Evolutionary conservation across 805 yeast genomes (phyloP).

Genomic region (Brettanomyces sp.): DNA sequence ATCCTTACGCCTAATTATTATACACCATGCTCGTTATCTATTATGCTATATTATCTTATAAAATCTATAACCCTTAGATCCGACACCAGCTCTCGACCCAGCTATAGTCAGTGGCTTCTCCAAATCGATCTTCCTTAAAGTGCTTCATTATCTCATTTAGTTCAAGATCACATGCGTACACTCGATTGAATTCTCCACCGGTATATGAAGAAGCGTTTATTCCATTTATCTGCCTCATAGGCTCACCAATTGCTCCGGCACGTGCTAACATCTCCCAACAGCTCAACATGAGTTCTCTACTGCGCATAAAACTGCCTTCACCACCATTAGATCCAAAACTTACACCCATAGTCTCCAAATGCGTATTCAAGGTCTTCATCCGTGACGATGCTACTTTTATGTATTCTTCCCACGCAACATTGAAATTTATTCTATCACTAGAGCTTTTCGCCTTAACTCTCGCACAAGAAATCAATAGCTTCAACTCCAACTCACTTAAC

Average conservation of each 20-base stretch:
- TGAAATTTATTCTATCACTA: conserved; percentile 59
- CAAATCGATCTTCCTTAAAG: conserved; percentile 4
- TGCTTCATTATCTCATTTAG: conserved; percentile 37
- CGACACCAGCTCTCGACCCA: conserved; percentile 20
- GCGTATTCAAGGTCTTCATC: conserved; percentile 25
- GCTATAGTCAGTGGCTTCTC: neutral
- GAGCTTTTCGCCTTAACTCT: conserved; percentile 55
- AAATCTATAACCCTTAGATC: conserved; percentile 1
- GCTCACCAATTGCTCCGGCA: conserved; percentile 8
- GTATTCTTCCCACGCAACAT: conserved; percentile 72
- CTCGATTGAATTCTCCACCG: conserved; percentile 32
- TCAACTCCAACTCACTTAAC: conserved; percentile 63
- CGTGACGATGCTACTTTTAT: conserved; percentile 37
- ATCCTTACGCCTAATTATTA: too few species aligned
- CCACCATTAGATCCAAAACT: conserved; percentile 1
- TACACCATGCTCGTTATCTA: neutral
- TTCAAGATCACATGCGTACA: conserved; percentile 42
- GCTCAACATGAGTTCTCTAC: conserved; percentile 6
- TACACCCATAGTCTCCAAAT: conserved; percentile 9
- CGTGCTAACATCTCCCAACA: conserved; percentile 12
- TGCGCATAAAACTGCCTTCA: conserved; percentile 1
- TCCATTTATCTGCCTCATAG: conserved; percentile 14
- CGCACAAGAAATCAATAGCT: conserved; percentile 66
- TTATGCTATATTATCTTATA: neutral
- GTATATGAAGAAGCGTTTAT: conserved; percentile 14